phyloP scores from a whole-genome alignment of 495 filamentous ascomycete genomes.

The Wilcoxina mikolae region DNA sequence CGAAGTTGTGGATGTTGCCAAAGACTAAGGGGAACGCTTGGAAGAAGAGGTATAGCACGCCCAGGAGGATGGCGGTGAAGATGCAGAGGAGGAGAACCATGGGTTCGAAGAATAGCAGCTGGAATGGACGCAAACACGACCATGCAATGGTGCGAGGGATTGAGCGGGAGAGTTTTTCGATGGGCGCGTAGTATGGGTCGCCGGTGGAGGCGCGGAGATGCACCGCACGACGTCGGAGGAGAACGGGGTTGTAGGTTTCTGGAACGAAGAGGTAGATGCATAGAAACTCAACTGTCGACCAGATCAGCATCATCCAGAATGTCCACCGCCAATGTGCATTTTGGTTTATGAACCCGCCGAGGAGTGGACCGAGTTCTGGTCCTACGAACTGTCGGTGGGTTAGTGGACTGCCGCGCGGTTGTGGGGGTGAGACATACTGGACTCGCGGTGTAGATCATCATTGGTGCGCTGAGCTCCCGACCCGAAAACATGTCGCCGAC shows the following conservation, averaged over 20 bases:
- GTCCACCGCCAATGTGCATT: conserved; percentile 76
- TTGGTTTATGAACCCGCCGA: conserved; percentile 64
- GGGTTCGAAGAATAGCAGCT: conserved; percentile 68
- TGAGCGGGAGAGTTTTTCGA: conserved; percentile 61
- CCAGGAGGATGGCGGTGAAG: conserved; percentile 67
- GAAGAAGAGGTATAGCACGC: conserved; percentile 89
- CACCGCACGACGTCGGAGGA: conserved; percentile 61
- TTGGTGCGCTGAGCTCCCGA: conserved; percentile 52
- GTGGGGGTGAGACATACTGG: conserved; percentile 33
- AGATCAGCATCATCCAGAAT: conserved; percentile 76
- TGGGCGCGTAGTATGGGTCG: conserved; percentile 58
- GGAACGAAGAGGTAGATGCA: conserved; percentile 62
- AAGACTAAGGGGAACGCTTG: conserved; percentile 85
- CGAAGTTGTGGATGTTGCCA: conserved; percentile 57
- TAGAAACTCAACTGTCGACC: conserved; percentile 48
- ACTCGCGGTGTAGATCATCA: conserved; percentile 67
- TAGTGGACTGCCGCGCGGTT: not conserved
- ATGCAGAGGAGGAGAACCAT: conserved; percentile 78
- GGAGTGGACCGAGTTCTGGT: conserved; percentile 43
- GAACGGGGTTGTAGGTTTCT: conserved; percentile 70
- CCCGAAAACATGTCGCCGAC: conserved; percentile 76
- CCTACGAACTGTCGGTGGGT: conserved; percentile 29
- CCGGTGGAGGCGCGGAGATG: conserved; percentile 59
- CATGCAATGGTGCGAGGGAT: conserved; percentile 53
- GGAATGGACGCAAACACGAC: conserved; percentile 64